Evolutionary conservation across 805 yeast species (phyloP), one percentile per base, ranked within the genome.

Genomic region (Teunomyces kruisii): DNA sequence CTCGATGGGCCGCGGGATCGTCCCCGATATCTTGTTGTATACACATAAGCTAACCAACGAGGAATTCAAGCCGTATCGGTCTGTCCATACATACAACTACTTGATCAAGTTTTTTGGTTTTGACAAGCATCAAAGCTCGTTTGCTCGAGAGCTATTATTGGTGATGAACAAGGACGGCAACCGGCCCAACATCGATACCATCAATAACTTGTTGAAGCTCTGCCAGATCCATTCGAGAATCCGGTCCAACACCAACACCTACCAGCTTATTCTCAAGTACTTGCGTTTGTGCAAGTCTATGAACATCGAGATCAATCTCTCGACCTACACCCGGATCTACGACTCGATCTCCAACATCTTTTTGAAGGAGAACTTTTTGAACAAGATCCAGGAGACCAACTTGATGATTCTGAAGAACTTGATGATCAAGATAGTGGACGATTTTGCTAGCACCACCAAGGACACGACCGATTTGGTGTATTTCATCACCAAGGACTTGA

Each of bases 91-190:
- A 1, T 72, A 61, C 52, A 72, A 72, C 53, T 61, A 61, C 43
- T 55, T 72, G 17, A 71, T 72, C 44, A 57, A 68, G 41, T 72
- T 54, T 50, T 72, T 70, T 56, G 77, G 76, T 7, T 60, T 42
- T 46, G 64, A 57, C 39, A 71, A 71, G 49, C 61, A 67, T 52
- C 76, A 72, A 51, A 65, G 65, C 46, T 52, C 66, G 12, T 71
- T 72, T 54, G 71, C 75, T 4, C 49, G 74, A 19, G 70, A 66
- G 39, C 48, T 72, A 13, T 52, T 72, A 9, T 51, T 72, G 30
- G 73, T 69, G 24, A 70, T 72, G 75, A 54, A 64, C 31, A 61
- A 67, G 44, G 76, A 72, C 44, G 73, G 73, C 3, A 70, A 67
- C 40, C 48, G 49, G n/a, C 72, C 73, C 6, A 67, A 70, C 47